Evolutionary conservation across 768 basidiomycete species (phyloP), one percentile per base, ranked within the genome.

Genomic region (Psilocybe sp.): DNA sequence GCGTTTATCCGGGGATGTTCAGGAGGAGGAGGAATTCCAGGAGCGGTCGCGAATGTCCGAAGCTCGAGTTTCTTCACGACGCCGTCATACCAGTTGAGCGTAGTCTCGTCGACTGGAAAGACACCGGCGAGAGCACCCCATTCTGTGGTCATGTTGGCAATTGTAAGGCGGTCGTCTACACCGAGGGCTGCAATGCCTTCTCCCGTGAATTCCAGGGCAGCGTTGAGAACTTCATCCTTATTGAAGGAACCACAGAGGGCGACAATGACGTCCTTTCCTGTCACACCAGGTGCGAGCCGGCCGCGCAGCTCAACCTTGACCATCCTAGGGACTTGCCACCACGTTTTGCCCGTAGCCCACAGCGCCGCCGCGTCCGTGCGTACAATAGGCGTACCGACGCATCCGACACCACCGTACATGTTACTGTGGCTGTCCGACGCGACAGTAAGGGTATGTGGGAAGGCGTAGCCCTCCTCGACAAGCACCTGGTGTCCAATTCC

Each of bases 81-180:
- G 4, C 72, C 70, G 39, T 91, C 87, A 65, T 98, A 99, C 95
- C 95, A 99, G 20, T 81, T 67, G 33, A 94, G 62, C 15, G 94
- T 78, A 8, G 80, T 84, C 15, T 83, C 76, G 62, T 99, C 97
- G 5, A 92, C 85, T 0, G 96, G 95, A 74, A 99, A 98, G 6
- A 97, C 84, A 31, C 97, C 97, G 7, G 83, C 94, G 2, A 99
- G 80, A 2, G 97, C 97, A 39, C 97, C 97, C 97, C 97, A 99
- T 68, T 99, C 97, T 28, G 97, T 98, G 5, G 97, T 98, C 97
- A 98, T 99, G 68, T 99, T 98, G n/a, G 94, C 77, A 57, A 98
- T 98, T 0, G 96, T 95, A 40, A 99, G 77, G 37, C 97, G 82
- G 59, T 98, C 95, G 62, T 99, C 96, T 47, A 99, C 80, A 4